Evolutionary conservation across 2,329 filamentous ascomycete species (phyloP), one percentile per base, ranked within the genome.

Genomic region (Colletotrichum neosansevieriae): DNA sequence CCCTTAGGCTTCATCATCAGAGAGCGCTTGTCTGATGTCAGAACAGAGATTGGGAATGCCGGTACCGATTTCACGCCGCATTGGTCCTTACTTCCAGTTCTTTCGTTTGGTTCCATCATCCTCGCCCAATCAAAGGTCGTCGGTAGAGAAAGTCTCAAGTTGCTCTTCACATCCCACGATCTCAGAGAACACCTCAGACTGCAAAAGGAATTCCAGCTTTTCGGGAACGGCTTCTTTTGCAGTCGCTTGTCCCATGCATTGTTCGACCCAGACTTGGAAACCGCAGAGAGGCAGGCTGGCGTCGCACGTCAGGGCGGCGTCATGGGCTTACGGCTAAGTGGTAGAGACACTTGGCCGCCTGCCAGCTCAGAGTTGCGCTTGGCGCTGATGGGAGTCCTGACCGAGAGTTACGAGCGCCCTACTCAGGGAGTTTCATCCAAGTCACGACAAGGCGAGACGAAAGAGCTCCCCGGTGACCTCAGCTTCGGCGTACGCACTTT

Each of bases 361-460:
- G 94, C 94, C 24, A 97, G 93, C 77, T 98, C 94, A 0, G 96
- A 98, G 77, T 82, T 99, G n/a, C 89, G 94, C 10, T 84, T 98
- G 5, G 93, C 93, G 0, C 84, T 99, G 17, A 97, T 94, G 86
- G 94, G 94, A 0, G 87, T 98, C 1, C 82, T 98, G 6, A 86
- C 87, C 2, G 94, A 98, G 71, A 93, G 89, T 71, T 93, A 94
- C 72, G 79, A 74, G 71, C 78, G 58, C 4, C 62, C 62, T 34
- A 51, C 40, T 29, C 29, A 2, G 54, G 40, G 29, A 21, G 17
- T 11, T 29, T 6, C 29, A 66, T 24, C 72, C 73, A 44, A 72
- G 69, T 50, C 72, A 63, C 17, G 71, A 69, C 15, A 67, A 57
- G 29, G 69, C 72, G 79, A 75, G 44, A 77, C 70, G 53, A 73